A percentile compares a stretch with the other conserved stretches of the same genome.
Conservation (phyloP, 257 asterid genomes). For the Solanum corneliomulleri region DNA sequence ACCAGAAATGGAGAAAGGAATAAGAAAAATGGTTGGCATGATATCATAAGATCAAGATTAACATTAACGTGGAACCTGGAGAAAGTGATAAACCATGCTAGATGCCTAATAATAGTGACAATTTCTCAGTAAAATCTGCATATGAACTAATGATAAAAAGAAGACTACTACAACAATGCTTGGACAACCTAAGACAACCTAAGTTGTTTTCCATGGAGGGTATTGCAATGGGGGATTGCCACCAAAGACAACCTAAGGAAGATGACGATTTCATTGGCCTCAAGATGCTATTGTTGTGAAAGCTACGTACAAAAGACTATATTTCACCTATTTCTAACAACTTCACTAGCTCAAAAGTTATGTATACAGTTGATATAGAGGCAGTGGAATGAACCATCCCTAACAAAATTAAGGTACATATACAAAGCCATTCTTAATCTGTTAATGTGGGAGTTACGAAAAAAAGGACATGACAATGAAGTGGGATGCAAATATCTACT, state of each 20-base stretch:
- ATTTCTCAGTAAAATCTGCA: neutral
- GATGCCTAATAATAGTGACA: neutral
- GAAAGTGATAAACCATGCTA: neutral
- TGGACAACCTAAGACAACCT: no score
- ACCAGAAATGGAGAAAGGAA: neutral
- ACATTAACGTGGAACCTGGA: neutral
- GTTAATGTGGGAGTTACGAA: neutral
- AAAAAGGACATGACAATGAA: neutral
- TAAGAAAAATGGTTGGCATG: neutral
- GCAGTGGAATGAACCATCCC: neutral
- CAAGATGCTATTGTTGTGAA: neutral
- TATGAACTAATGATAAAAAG: neutral
- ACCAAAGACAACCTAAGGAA: neutral
- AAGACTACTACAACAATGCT: neutral
- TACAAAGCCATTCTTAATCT: neutral
- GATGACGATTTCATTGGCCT: neutral
- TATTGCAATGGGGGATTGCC: neutral
- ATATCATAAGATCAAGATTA: no score
- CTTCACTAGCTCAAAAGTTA: neutral
- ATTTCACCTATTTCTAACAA: no score
- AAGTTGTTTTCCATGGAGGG: neutral
- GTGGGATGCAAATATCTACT: neutral
- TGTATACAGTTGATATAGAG: no score
- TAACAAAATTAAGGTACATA: neutral
- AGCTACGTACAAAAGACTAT: neutral